Conservation (phyloP, 192 early-diverging fungal species). For the Podila verticillata region DNA sequence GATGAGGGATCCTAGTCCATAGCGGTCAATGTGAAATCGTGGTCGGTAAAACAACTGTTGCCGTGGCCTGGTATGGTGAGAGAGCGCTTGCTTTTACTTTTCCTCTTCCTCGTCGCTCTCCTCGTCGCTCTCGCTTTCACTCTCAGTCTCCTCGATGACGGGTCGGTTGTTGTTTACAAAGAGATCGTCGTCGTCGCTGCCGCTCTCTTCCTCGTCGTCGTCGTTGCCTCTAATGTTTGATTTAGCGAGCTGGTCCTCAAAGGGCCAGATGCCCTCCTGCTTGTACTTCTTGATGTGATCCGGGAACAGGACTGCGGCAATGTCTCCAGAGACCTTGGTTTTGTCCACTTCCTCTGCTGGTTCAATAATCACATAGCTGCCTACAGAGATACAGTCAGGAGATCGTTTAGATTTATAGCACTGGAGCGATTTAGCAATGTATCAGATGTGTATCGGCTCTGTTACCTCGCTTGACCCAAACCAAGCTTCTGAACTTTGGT, state of each 20-base stretch:
- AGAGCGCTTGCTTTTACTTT: not conserved
- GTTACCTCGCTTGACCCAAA: conserved; percentile 86
- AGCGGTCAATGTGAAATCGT: no score
- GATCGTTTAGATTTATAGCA: not conserved
- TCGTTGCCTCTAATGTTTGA: conserved; percentile 11
- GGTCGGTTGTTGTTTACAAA: conserved; percentile 71
- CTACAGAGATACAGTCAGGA: conserved; percentile 33
- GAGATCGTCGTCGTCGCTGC: conserved; percentile 65
- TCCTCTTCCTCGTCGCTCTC: not conserved
- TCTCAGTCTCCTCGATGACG: conserved; percentile 57
- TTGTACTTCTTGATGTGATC: conserved; percentile 79
- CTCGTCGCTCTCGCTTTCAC: conserved; percentile 15
- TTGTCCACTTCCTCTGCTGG: conserved; percentile 62
- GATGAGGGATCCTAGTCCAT: no score
- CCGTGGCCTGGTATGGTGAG: no score
- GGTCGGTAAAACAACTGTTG: no score
- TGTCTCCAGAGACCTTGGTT: conserved; percentile 81
- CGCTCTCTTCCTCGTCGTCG: conserved; percentile 35
- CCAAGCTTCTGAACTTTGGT: conserved; percentile 79
- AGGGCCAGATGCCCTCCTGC: conserved; percentile 67
- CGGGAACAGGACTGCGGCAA: conserved; percentile 76
- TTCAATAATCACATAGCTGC: conserved; percentile 74
- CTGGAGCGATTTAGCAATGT: no score
- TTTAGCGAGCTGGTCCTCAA: conserved; percentile 20
- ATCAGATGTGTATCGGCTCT: no score